phyloP scores from a whole-genome alignment of 768 basidiomycete genomes.

The Wakefieldia striispora region DNA sequence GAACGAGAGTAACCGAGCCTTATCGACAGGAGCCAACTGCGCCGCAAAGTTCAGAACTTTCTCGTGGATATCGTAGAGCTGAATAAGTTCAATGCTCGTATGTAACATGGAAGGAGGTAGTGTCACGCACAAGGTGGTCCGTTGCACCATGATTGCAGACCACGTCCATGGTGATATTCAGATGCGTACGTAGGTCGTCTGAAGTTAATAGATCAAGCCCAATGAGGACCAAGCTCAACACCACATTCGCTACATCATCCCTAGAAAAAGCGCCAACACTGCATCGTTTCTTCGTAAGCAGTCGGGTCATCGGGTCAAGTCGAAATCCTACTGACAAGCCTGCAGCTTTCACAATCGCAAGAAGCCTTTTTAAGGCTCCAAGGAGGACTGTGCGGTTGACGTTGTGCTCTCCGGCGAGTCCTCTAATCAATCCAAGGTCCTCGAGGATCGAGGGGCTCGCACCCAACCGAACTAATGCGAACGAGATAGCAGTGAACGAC shows the following conservation, averaged over 20 bases:
- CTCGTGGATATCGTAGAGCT: constrained; percentile 50
- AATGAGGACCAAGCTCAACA: constrained; percentile 51
- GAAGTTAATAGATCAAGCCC: constrained; percentile 53
- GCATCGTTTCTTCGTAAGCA: constrained; percentile 14
- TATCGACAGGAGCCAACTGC: constrained; percentile 46
- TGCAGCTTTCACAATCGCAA: constrained; percentile 41
- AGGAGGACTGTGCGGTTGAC: constrained; percentile 27
- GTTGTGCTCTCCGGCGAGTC: constrained; percentile 4
- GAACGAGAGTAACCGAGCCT: constrained; percentile 48
- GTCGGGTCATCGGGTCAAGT: not conserved
- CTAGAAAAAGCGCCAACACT: constrained; percentile 34
- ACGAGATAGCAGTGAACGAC: constrained; percentile 36
- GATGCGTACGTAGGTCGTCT: constrained; percentile 42
- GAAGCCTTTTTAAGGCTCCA: constrained; percentile 38
- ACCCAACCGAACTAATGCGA: constrained; percentile 44
- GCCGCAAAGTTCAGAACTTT: constrained; percentile 43
- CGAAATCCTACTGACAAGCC: constrained; percentile 41
- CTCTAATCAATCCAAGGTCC: constrained; percentile 31
- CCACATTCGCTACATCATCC: constrained; percentile 46
- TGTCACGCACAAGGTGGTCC: constrained; percentile 27
- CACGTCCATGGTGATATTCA: constrained; percentile 46
- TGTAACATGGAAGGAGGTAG: not conserved
- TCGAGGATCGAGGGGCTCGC: constrained; percentile 38
- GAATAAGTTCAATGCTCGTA: not conserved
- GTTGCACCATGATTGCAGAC: constrained; percentile 41